These are phyloP conservation scores for Artomyces pyxidatus DNA, from an alignment of 768 basidiomycete genomes.

Conservation along the genomic window DNA sequence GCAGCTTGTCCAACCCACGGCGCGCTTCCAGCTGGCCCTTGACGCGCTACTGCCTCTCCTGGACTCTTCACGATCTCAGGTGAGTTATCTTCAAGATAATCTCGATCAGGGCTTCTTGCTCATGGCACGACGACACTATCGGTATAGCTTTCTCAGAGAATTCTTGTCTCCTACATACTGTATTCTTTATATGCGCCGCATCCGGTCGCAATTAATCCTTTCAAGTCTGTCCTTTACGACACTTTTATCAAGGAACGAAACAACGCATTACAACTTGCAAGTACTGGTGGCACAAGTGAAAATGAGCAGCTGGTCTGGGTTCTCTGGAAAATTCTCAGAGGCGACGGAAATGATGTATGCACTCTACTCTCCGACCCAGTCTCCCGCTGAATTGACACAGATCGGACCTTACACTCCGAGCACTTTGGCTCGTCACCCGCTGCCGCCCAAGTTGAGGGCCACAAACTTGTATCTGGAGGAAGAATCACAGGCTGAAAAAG, in stretches of 20 bases:
- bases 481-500: conserved; percentile 22
- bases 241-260: conserved; percentile 65
- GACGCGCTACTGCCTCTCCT: conserved; percentile 74
- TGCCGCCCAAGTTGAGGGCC: conserved; percentile 69
- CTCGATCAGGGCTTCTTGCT: neutral
- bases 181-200: conserved; percentile 76
- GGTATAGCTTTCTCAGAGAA: conserved; percentile 57
- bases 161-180: conserved; percentile 72
- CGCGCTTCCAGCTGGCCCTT: conserved; percentile 78
- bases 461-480: conserved; percentile 64
- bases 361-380: neutral
- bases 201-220: conserved; percentile 74
- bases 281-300: conserved; percentile 38
- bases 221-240: conserved; percentile 63
- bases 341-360: conserved; percentile 74
- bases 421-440: conserved; percentile 63
- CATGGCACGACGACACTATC: too few species aligned
- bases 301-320: conserved; percentile 83
- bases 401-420: conserved; percentile 78
- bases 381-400: conserved; percentile 29
- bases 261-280: conserved; percentile 45
- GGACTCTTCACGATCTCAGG: conserved; percentile 27
- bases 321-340: conserved; percentile 78
- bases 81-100: conserved; percentile 5
- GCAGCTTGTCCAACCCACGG: conserved; percentile 66